phyloP scores from a whole-genome alignment of 306 rosid species.

The Mimosa pudica region DNA sequence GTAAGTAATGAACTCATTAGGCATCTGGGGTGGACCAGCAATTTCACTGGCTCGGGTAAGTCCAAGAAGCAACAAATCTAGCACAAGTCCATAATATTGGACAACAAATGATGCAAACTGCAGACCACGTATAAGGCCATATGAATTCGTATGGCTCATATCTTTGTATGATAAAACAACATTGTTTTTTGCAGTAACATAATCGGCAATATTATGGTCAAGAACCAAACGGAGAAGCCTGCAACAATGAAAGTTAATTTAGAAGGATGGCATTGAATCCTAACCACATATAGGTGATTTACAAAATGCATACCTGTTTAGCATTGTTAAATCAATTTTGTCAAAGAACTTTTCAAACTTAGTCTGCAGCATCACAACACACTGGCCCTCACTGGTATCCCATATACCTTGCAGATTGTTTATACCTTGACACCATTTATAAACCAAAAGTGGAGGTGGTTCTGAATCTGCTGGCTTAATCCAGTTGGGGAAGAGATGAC shows the following conservation, averaged over 20 bases:
- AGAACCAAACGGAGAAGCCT: slow-evolving; percentile 95
- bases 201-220: slow-evolving; percentile 97
- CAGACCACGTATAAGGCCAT: slow-evolving; percentile 97
- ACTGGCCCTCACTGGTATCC: slow-evolving; percentile 97
- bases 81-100: slow-evolving; percentile 89
- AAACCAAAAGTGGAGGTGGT: slow-evolving; percentile 98
- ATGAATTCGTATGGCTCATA: slow-evolving; percentile 98
- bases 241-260: slow-evolving; percentile 38
- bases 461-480: slow-evolving; percentile 99
- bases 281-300: slow-evolving; percentile 5
- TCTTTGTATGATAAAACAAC: slow-evolving; percentile 97
- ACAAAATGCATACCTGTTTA: slow-evolving; percentile 62
- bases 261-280: slow-evolving; percentile 10
- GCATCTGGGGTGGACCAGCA: slow-evolving; percentile 99
- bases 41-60: slow-evolving; percentile 97
- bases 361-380: slow-evolving; percentile 99
- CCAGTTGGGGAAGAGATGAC: slow-evolving; percentile 99
- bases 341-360: slow-evolving; percentile 98
- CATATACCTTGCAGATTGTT: slow-evolving; percentile 92
- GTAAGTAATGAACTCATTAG: slow-evolving; percentile 92
- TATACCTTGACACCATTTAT: slow-evolving; percentile 99
- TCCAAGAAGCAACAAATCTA: slow-evolving; percentile 94
- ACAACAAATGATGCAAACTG: slow-evolving; percentile 99
- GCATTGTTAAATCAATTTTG: slow-evolving; percentile 95
- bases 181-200: slow-evolving; percentile 97